Evolutionary conservation across 257 asterid genomes (phyloP).

Genomic region (Solanum habrochaites): DNA sequence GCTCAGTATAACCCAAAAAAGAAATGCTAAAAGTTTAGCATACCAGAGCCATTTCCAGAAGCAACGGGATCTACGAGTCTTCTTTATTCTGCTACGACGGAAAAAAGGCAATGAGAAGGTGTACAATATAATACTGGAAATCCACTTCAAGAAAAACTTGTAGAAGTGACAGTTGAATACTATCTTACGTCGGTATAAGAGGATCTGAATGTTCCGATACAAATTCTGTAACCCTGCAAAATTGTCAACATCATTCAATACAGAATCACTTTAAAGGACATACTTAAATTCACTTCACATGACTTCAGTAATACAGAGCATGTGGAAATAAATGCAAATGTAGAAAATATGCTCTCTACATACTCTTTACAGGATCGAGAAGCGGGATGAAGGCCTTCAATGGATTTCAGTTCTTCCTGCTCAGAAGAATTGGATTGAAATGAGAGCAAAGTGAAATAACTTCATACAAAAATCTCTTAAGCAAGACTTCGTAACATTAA

Average conservation of each 20-base stretch:
- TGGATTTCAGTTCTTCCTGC: conserved; percentile 77
- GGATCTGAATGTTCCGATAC: conserved; percentile 56
- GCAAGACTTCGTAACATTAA: background rate
- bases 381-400: conserved; percentile 56
- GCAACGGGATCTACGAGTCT: conserved; percentile 31
- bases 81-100: conserved; percentile 31
- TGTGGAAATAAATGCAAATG: background rate
- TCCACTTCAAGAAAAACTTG: background rate
- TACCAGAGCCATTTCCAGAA: conserved; percentile 84
- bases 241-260: conserved; percentile 3
- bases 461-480: background rate
- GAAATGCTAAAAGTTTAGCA: background rate
- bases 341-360: background rate
- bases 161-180: background rate
- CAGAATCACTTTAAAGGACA: background rate
- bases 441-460: background rate
- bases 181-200: conserved; percentile 55
- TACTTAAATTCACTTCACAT: background rate
- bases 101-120: background rate
- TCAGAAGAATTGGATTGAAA: background rate
- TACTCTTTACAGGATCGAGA: conserved; percentile 78
- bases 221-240: conserved; percentile 55
- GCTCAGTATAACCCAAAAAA: background rate
- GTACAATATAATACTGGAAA: background rate
- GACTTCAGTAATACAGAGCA: background rate